A percentile compares a stretch with the other conserved stretches of the same genome.
These are phyloP conservation scores for Kurtzmaniella natalensis DNA, from an alignment of 1,139 yeast species.

Conservation along the genomic window DNA sequence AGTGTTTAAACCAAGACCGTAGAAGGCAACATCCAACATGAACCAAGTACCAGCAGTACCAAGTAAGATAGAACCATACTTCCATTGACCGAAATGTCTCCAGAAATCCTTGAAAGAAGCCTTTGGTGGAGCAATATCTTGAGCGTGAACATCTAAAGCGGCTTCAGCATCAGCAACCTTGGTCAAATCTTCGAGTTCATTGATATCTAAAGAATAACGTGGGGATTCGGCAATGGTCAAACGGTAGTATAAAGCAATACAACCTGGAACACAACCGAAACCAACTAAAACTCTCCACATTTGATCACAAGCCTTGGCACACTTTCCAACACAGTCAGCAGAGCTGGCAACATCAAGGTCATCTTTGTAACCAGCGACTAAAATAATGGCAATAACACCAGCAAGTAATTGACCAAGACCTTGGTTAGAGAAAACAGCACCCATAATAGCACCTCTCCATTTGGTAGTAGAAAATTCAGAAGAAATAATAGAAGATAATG, in stretches of 20 bases:
- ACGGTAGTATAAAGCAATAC: constrained; percentile 78
- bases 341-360: constrained; percentile 49
- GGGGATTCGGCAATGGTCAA: constrained; percentile 93
- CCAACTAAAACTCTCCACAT: constrained; percentile 93
- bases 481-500: constrained; percentile 88
- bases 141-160: constrained; percentile 45
- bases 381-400: constrained; percentile 72
- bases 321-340: constrained; percentile 56
- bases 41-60: constrained; percentile 99
- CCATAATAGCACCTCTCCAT: constrained; percentile 97
- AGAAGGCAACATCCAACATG: constrained; percentile 91
- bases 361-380: constrained; percentile 69
- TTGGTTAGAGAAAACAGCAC: constrained; percentile 89
- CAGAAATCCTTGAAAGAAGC: constrained; percentile 60
- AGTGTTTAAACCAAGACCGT: constrained; percentile 80
- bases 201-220: constrained; percentile 76
- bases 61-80: constrained; percentile 72
- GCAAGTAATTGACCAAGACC: constrained; percentile 90
- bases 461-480: constrained; percentile 87
- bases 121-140: constrained; percentile 48
- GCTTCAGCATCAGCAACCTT: constrained; percentile 59
- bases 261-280: constrained; percentile 85
- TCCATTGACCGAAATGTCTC: constrained; percentile 81
- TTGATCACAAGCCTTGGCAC: constrained; percentile 77
- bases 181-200: constrained; percentile 49